Conservation (phyloP, 345 rosid genomes). For the Hirschfeldia incana region DNA sequence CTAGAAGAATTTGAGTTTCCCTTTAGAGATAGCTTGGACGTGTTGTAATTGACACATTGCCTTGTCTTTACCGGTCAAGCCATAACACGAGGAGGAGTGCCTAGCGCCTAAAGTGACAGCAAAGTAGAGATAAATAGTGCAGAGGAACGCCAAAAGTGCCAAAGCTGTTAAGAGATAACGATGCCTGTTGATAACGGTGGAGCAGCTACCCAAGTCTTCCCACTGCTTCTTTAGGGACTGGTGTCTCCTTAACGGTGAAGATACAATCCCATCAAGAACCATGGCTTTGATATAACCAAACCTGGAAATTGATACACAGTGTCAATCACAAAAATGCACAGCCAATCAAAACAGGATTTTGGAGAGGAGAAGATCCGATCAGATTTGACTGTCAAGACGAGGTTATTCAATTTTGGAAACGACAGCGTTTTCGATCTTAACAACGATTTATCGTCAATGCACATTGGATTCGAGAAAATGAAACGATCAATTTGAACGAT, state of each 20-base stretch:
- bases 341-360: neutral
- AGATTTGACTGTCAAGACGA: neutral
- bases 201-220: constrained; percentile 85
- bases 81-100: constrained; percentile 63
- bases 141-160: constrained; percentile 69
- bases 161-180: constrained; percentile 85
- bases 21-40: constrained; percentile 46
- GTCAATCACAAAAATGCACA: neutral
- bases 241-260: constrained; percentile 77
- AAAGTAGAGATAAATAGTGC: constrained; percentile 89
- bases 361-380: no score
- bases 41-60: constrained; percentile 51
- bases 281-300: constrained; percentile 32
- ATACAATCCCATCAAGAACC: constrained; percentile 73
- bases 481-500: neutral
- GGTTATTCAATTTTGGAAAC: neutral
- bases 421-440: neutral
- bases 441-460: neutral
- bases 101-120: constrained; percentile 74
- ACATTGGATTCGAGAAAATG: neutral
- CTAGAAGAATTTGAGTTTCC: constrained; percentile 60
- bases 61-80: constrained; percentile 57
- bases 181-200: constrained; percentile 70
- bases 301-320: constrained; percentile 16
- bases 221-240: constrained; percentile 64